These are phyloP conservation scores for Fragilariopsis cylindrus DNA, from an alignment of 108 stramenopile species.

Conservation along the genomic window DNA sequence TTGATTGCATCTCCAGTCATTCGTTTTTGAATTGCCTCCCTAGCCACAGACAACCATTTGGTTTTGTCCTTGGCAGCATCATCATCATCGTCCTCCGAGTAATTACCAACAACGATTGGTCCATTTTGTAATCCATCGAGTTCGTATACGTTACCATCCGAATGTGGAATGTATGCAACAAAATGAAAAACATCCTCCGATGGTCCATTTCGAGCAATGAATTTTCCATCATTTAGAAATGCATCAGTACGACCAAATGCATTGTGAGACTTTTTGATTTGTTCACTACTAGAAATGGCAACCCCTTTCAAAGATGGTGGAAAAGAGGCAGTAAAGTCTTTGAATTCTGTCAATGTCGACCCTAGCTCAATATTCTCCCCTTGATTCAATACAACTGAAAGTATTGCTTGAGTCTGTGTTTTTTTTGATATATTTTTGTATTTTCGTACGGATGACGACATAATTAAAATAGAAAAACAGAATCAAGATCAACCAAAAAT, in stretches of 20 bases:
- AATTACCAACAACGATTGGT: conserved; percentile 78
- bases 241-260: conserved; percentile 87
- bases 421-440: too few species aligned
- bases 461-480: conserved; percentile 46
- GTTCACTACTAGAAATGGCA: conserved; percentile 79
- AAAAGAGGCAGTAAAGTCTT: conserved; percentile 75
- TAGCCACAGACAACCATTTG: conserved; percentile 70
- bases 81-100: conserved; percentile 23
- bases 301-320: conserved; percentile 88
- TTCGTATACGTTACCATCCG: conserved; percentile 83
- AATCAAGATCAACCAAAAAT: neutral
- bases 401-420: conserved; percentile 81
- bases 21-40: conserved; percentile 77
- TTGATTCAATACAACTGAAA: conserved; percentile 79
- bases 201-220: conserved; percentile 25
- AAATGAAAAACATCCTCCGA: conserved; percentile 96
- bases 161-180: conserved; percentile 86
- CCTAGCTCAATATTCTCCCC: conserved; percentile 63
- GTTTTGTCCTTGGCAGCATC: conserved; percentile 16
- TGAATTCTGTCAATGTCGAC: conserved; percentile 68
- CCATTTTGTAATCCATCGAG: conserved; percentile 93
- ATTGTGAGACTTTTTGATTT: conserved; percentile 91
- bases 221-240: conserved; percentile 73
- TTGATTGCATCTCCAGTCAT: conserved; percentile 82
- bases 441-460: too few species aligned